A percentile compares a stretch with the other conserved stretches of the same genome.
These are phyloP conservation scores for Sporothrix mexicana DNA, from an alignment of 2,329 filamentous ascomycete genomes.

Conservation along the genomic window DNA sequence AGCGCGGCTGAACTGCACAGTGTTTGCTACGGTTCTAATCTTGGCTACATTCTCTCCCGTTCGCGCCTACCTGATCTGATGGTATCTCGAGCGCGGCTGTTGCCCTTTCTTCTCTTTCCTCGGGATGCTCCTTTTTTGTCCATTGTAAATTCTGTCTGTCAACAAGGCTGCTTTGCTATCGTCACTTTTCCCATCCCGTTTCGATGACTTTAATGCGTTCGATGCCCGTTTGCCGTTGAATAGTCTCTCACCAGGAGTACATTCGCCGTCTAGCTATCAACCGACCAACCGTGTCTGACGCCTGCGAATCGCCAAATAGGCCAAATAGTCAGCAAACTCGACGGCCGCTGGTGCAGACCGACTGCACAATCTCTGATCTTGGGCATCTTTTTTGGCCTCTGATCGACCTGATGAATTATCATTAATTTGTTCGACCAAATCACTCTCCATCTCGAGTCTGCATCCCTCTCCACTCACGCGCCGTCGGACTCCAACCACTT, in stretches of 20 bases:
- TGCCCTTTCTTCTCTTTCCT: constrained; percentile 10
- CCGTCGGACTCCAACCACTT: neutral
- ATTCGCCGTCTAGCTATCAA: neutral
- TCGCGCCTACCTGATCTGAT: neutral
- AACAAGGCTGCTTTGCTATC: neutral
- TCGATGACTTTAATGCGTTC: neutral
- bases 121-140: neutral
- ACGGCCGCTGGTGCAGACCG: neutral
- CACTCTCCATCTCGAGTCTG: neutral
- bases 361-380: neutral
- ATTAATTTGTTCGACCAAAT: neutral
- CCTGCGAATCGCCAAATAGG: constrained; percentile 10
- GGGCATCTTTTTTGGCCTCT: neutral
- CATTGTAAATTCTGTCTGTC: neutral
- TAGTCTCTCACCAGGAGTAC: neutral
- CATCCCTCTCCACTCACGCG: neutral
- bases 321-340: constrained; percentile 22
- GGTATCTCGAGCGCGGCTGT: neutral
- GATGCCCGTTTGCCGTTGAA: constrained; percentile 12
- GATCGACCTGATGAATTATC: neutral
- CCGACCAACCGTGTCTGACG: neutral
- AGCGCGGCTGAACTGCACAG: neutral
- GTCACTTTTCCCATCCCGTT: neutral
- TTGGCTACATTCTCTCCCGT: constrained; percentile 26
- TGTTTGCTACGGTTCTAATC: constrained; percentile 22